Evolutionary conservation across 139 green algal species (phyloP), one percentile per base, ranked within the genome.

Genomic region (Deuterostichococcus epilithicus): DNA sequence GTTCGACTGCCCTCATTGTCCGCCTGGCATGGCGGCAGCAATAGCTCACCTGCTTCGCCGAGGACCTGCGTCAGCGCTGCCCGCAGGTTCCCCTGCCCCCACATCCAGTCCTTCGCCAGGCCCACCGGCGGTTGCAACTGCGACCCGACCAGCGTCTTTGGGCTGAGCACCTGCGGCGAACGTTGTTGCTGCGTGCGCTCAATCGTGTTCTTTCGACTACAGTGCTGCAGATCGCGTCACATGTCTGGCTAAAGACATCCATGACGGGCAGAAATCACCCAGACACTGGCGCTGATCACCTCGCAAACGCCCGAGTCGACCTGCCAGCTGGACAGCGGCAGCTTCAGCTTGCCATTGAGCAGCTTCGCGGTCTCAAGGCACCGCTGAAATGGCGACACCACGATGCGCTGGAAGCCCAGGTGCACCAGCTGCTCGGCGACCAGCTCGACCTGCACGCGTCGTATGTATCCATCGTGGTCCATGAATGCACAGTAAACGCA

Each of bases 381-480:
- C 1, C 76, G 76, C 28, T 45, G 35, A 35, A 81, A 81, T 2
- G 76, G 76, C n/a, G 76, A 81, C 4, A 52, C 23, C 22, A 81
- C 52, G 2, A 81, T n/a, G 1, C 42, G 28, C 1, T n/a, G 3
- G 5, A 81, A 33, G 1, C 52, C 33, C 35, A 76, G 70, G 0
- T 25, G 5, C 34, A 22, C 28, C n/a, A 81, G 37, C 1, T 72
- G 22, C 10, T 44, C 34, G 0, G 20, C 52, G 52, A 63, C 52
- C 52, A 63, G 10, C 13, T 28, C 52, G 13, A 63, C 52, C 52
- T 63, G 52, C 10, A n/a, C n/a, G n/a, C n/a, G n/a, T n/a, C n/a
- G n/a, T n/a, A n/a, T n/a, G n/a, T n/a, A n/a, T n/a, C n/a, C n/a
- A n/a, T n/a, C n/a, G n/a, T n/a, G n/a, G n/a, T n/a, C n/a, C n/a